Base-by-base conservation (phyloP, 441 rosid species). In the Gossypium laxum region DNA sequence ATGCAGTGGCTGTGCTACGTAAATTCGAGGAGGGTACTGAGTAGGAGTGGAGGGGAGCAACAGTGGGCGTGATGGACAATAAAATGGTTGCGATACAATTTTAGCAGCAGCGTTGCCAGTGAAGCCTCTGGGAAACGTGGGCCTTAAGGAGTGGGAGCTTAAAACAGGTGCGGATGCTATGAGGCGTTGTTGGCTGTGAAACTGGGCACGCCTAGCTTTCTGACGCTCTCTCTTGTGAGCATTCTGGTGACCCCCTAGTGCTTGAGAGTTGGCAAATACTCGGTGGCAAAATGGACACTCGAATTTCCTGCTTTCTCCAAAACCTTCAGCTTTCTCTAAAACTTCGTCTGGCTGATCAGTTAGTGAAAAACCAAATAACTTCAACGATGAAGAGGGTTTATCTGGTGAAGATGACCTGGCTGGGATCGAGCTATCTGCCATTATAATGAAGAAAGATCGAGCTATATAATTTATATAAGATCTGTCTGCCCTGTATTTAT, bases 221-320 rank as follows among this genome's bases (percentile, higher is more conserved):
- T 78, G 88, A 28, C 88, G 80, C 82, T 85, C 89, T 59, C 86
- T 77, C 59, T 83, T 87, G 78, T 87, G 91, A 0, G 89, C 91
- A 76, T 87, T 87, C 78, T 87, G 91, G 66, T 87, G 91, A 58
- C 89, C 91, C 0, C 91, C 91, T 1, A 87, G 76, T 7, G 91
- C 89, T 67, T 87, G 89, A 14, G 91, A 83, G 72, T 85, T 87
- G 32, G 81, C 82, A 38, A 87, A 85, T 2, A 75, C 77, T 69
- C 91, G 73, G 43, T 72, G 62, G 86, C 91, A 87, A 41, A 83
- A 87, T 28, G 85, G 85, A 62, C 91, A 87, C 80, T 82, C 84
- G 72, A 82, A 85, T 62, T 76, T 85, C 74, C 80, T 80, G 68
- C 21, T 72, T 24, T 74, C 72, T 14, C 12, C 71, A 3, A 24